Conservation (phyloP, 2,329 filamentous ascomycete species). For the Trichoderma brevicompactum region DNA sequence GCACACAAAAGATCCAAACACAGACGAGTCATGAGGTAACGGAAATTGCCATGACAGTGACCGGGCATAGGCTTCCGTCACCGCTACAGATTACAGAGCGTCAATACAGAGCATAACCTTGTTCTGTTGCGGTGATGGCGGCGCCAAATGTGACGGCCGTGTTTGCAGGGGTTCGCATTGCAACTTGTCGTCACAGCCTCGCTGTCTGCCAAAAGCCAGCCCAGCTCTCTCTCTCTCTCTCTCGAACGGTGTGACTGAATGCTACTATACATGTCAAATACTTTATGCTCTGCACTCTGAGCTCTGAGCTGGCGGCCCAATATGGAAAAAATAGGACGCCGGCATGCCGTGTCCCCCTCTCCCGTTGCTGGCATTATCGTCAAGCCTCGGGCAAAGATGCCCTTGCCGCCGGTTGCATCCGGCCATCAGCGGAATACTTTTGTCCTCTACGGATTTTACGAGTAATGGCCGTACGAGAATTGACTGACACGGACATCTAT, state of each 20-base stretch:
- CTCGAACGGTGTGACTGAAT: neutral
- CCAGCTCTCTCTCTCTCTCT: too few relatives aligned
- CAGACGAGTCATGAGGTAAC: too few relatives aligned
- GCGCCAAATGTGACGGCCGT: conserved; percentile 18
- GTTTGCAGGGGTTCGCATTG: conserved; percentile 9
- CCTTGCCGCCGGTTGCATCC: too few relatives aligned
- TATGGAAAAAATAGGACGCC: neutral
- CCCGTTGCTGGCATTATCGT: too few relatives aligned
- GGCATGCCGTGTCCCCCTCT: too few relatives aligned
- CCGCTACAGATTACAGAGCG: neutral
- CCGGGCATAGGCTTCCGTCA: neutral
- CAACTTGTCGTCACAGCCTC: conserved; percentile 14
- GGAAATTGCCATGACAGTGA: neutral
- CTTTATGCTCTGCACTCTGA: neutral
- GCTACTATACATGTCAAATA: neutral
- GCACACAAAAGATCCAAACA: too few relatives aligned
- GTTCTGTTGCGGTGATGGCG: conserved; percentile 1
- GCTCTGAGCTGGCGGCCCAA: neutral
- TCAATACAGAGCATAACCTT: conserved; percentile 3
- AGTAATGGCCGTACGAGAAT: too few relatives aligned
- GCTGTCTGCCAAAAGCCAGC: neutral
- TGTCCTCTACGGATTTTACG: too few relatives aligned
- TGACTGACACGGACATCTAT: too few relatives aligned
- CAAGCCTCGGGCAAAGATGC: too few relatives aligned
- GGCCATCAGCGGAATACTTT: too few relatives aligned